A percentile compares a stretch with the other conserved stretches of the same genome.
Evolutionary conservation across 345 rosid genomes (phyloP).

Genomic region (Syzygium aqueum): DNA sequence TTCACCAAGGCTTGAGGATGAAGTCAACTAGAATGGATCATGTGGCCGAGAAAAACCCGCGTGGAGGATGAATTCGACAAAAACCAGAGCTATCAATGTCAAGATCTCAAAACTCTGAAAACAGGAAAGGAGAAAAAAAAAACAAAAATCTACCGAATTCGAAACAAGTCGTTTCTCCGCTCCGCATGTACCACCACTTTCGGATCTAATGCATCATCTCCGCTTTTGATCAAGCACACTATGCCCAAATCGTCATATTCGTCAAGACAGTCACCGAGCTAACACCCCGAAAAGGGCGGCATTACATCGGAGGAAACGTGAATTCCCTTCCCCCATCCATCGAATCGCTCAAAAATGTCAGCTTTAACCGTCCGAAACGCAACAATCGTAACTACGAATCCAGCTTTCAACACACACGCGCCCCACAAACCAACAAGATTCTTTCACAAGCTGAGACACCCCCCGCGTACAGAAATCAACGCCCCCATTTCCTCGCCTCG

Average conservation of each 20-base stretch:
- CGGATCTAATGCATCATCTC: neutral
- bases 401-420: neutral
- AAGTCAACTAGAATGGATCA: neutral
- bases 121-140: neutral
- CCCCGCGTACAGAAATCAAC: neutral
- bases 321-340: neutral
- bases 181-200: neutral
- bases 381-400: neutral
- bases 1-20: neutral
- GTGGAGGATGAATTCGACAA: neutral
- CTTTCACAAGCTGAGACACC: neutral
- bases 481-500: neutral
- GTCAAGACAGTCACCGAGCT: neutral
- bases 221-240: neutral
- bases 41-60: neutral
- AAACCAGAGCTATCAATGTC: neutral
- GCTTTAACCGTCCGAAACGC: neutral
- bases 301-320: rapidly evolving
- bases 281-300: neutral
- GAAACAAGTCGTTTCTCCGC: neutral
- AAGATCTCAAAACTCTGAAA: neutral
- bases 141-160: neutral
- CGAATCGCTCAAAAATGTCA: neutral
- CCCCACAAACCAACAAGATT: neutral
- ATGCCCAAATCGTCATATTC: neutral